Evolutionary conservation across 164 flowering plant species (phyloP), one percentile per base, ranked within the genome.

Genomic region (Houttuynia cordata): DNA sequence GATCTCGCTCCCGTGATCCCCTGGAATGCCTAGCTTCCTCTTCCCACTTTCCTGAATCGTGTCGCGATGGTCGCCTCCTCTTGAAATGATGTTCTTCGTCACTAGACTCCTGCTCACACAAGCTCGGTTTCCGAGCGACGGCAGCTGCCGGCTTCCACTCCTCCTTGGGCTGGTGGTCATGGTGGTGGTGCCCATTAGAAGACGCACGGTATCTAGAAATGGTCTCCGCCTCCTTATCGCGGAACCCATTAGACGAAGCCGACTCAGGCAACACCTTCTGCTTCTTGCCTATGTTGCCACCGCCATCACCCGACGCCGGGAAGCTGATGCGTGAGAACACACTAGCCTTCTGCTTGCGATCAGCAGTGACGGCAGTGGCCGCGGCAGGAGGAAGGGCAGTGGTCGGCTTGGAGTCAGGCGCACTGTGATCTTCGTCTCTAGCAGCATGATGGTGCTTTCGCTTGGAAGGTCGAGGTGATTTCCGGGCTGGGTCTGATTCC

Each of bases 321-420:
- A 80, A 92, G 72, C 95, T 84, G 13, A 92, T 92, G 59, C 98
- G 95, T 13, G 95, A 81, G 75, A 92, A 92, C 0, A 92, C 98
- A 57, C 96, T 92, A 0, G 62, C 68, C 65, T 91, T 91, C 0
- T 74, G 80, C 73, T 76, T 84, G 51, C 71, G 63, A 18, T 76
- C 76, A 2, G 58, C 7, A n/a, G 37, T 58, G 0, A 73, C 67
- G 19, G 49, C 59, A 1, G 67, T 40, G 0, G 52, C 68, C 7
- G 56, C 45, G 3, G 61, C 60, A 56, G 57, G 25, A 25, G n/a
- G 68, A 74, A 0, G 67, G 34, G 15, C 19, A 7, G 6, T 25
- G 50, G 64, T 49, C 63, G 69, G 51, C 67, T 70, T n/a, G 39
- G 53, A 13, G 42, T 22, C 7, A 62, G 23, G 53, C 12, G 71